Base-by-base conservation (phyloP, 441 rosid genomes). In the Codiaeum variegatum region DNA sequence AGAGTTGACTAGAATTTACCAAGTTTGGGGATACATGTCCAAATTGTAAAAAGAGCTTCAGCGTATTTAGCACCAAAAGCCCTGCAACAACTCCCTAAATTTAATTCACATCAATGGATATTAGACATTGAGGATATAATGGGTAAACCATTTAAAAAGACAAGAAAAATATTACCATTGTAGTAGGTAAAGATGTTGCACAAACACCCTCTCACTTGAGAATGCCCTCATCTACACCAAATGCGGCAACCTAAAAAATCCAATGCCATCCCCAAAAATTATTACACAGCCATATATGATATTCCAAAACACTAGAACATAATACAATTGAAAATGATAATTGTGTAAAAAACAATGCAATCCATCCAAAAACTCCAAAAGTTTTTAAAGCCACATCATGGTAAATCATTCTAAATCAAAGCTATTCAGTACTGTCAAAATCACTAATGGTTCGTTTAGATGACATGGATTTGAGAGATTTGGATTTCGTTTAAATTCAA, bases 1-100 rank as follows among this genome's bases (percentile, higher is more conserved):
- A 67, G 54, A 61, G 72, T 47, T 67, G 46, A 42, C 16, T 58
- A 54, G 77, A 65, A 56, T 70, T 74, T 90, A 93, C 98, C 92
- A 93, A 79, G 85, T 93, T 91, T 6, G 96, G 91, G 55, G 99
- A 90, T 62, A 93, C 97, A 21, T 87, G 81, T 70, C 99, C 99
- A 82, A 95, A 95, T 38, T 83, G 85, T 73, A 95, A 87, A 74
- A 95, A 78, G 77, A 86, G 89, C 83, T 95, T 91, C 46, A 95
- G 90, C 12, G 99, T 87, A 75, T 89, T 95, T 78, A 93, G 98
- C 74, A 95, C 95, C 75, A 95, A 84, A 69, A 95, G 97, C 59
- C 99, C 99, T 0, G 98, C 97, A 83, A 95, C 90, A 83, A 95
- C 99, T 79, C 98, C 99, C 97, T 91, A 89, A 71, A 77, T 77